Percentiles rank a stretch among this genome's conserved stretches.
Evolutionary conservation across 1,284 basidiomycete genomes (phyloP).

Genomic region (Malassezia dermatis): DNA sequence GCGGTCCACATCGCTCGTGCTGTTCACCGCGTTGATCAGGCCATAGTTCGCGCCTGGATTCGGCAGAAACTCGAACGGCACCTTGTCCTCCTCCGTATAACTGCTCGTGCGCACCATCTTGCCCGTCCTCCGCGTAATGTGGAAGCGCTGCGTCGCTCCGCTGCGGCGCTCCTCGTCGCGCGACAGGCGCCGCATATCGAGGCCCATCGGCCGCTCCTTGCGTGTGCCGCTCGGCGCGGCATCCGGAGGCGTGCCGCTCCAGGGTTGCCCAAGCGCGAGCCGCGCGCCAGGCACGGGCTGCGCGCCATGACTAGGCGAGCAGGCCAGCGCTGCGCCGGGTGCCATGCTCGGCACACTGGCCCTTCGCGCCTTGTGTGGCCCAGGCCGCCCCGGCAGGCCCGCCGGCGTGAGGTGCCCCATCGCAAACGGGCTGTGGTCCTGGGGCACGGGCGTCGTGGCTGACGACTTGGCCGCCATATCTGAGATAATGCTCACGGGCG

Average conservation of each 20-base stretch:
- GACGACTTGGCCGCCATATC: conserved; percentile 39
- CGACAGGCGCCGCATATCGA: neutral
- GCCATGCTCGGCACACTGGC: conserved; percentile 5
- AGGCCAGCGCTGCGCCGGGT: neutral
- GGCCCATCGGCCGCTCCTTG: neutral
- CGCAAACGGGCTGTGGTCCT: conserved; percentile 38
- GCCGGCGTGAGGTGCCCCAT: conserved; percentile 39
- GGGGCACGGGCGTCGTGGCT: conserved; percentile 16
- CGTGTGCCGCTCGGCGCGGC: too few species aligned
- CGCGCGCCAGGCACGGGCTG: neutral
- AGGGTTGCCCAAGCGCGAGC: neutral
- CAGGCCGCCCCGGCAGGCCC: conserved; percentile 14
- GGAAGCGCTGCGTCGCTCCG: neutral
- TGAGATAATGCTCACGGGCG: conserved; percentile 45
- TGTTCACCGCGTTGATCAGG: conserved; percentile 43
- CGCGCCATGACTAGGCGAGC: too few species aligned
- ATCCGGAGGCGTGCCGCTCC: neutral
- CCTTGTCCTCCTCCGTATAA: neutral
- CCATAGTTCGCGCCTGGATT: conserved; percentile 46
- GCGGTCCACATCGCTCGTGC: neutral
- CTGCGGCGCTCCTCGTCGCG: neutral
- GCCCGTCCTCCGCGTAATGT: neutral
- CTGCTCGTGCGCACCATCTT: neutral
- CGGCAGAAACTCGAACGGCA: conserved; percentile 35
- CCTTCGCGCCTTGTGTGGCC: neutral